Evolutionary conservation across 1,284 basidiomycete species (phyloP).

Genomic region (Rhodotorula mucilaginosa): DNA sequence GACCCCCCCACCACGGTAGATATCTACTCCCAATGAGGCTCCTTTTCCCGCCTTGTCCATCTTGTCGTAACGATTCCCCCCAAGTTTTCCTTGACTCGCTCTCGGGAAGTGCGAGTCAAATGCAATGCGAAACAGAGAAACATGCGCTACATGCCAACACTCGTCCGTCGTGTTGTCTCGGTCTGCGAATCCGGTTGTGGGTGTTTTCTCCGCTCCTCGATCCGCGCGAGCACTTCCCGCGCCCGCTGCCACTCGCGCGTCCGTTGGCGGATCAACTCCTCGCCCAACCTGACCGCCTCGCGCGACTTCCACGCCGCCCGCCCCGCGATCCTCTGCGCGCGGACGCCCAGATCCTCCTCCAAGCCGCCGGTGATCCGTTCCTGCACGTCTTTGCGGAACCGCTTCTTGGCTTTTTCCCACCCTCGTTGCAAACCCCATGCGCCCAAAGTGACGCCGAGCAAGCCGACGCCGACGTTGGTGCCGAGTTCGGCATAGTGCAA

Average conservation of each 20-base stretch:
- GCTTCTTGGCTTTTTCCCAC: constrained; percentile 45
- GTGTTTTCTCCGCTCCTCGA: neutral
- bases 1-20: too few relatives aligned
- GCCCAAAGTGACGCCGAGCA: constrained; percentile 43
- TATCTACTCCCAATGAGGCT: too few relatives aligned
- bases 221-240: neutral
- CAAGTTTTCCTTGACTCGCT: too few relatives aligned
- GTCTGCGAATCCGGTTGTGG: neutral
- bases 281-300: neutral
- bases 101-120: too few relatives aligned
- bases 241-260: neutral
- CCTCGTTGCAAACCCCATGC: constrained; percentile 48
- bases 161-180: too few relatives aligned
- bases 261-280: neutral
- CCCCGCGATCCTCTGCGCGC: constrained; percentile 3
- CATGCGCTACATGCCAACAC: too few relatives aligned
- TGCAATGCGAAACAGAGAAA: too few relatives aligned
- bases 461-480: constrained; percentile 44
- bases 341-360: constrained; percentile 35
- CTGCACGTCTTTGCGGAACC: constrained; percentile 45
- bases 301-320: constrained; percentile 5
- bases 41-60: too few relatives aligned
- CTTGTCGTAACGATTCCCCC: too few relatives aligned
- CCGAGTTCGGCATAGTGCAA: constrained; percentile 41
- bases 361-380: constrained; percentile 29